A percentile compares a stretch with the other conserved stretches of the same genome.
phyloP scores from a whole-genome alignment of 2,329 filamentous ascomycete genomes.

The Leptosphaerulina australis region DNA sequence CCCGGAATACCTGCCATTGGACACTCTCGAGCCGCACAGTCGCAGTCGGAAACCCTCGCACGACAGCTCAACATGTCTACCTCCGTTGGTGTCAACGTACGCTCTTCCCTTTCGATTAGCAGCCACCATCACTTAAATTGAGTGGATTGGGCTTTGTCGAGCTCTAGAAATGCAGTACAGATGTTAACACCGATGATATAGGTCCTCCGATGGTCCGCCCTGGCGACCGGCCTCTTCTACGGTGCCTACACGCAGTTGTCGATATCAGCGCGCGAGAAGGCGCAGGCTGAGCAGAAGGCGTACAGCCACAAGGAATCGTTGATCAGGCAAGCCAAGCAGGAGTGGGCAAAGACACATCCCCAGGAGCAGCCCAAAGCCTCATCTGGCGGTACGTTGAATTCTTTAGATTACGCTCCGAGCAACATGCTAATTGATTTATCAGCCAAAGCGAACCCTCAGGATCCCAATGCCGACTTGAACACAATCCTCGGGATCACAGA shows the following conservation, averaged over 20 bases:
- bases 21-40: conserved; percentile 24
- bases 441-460: conserved; percentile 69
- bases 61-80: conserved; percentile 48
- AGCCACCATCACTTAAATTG: neutral
- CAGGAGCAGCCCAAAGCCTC: conserved; percentile 40
- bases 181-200: conserved; percentile 53
- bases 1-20: conserved; percentile 40
- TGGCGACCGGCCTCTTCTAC: conserved; percentile 91
- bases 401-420: too few relatives aligned
- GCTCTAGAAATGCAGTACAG: conserved; percentile 12
- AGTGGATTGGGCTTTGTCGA: neutral
- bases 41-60: conserved; percentile 31
- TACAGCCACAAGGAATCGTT: conserved; percentile 89
- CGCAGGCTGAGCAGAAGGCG: conserved; percentile 74
- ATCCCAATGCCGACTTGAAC: conserved; percentile 94
- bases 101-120: conserved; percentile 30
- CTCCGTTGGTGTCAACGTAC: conserved; percentile 61
- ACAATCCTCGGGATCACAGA: conserved; percentile 55
- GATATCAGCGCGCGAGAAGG: conserved; percentile 74
- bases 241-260: conserved; percentile 91
- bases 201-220: conserved; percentile 97
- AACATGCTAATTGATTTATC: conserved; percentile 47
- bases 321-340: conserved; percentile 91
- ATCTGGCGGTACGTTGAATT: conserved; percentile 34
- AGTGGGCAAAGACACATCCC: conserved; percentile 78